Evolutionary conservation across 495 filamentous ascomycete genomes (phyloP), one percentile per base, ranked within the genome.

Genomic region (Staphylotrichum tortipilum): DNA sequence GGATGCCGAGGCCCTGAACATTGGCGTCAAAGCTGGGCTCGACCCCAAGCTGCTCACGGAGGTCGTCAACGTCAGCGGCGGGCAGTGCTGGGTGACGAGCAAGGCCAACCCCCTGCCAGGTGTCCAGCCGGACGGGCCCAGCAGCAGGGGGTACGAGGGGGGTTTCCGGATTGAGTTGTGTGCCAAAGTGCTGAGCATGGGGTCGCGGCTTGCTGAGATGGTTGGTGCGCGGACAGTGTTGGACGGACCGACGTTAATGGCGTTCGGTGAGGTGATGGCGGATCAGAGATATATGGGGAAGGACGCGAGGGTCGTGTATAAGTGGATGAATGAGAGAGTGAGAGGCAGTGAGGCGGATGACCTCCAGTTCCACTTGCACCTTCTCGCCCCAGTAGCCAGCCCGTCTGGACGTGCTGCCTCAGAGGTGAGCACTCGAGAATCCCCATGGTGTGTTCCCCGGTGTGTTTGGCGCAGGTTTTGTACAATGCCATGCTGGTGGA

Each of bases 151-250:
- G 4, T 71, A 69, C 21, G 63, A 65, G 45, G 66, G 62, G 2
- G 68, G 68, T 12, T 71, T 71, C 38, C 60, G 65, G 36, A 66
- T 65, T 40, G 63, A 71, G 62, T 60, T 69, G 38, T 65, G 59
- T 24, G 57, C 57, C 19, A 63, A 63, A 35, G 62, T 63, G 33
- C 29, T 63, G 24, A 43, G 55, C 0, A 62, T 63, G 62, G 60
- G 60, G 8, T 59, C 42, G 8, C 35, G 46, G 43, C 39, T 65
- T 35, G 59, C 62, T 3, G 15, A 54, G 34, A 48, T 38, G 19
- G 62, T 65, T 1, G 62, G 62, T 4, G 62, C 59, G 7, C 55
- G 59, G 36, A 62, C 62, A 14, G 44, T 62, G 28, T 35, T 62
- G 30, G 62, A 65, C 34, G 14, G 19, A 24, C 62, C 59, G 4